phyloP scores from a whole-genome alignment of 2,329 filamentous ascomycete genomes.

The Epichloe brachyelytri region DNA sequence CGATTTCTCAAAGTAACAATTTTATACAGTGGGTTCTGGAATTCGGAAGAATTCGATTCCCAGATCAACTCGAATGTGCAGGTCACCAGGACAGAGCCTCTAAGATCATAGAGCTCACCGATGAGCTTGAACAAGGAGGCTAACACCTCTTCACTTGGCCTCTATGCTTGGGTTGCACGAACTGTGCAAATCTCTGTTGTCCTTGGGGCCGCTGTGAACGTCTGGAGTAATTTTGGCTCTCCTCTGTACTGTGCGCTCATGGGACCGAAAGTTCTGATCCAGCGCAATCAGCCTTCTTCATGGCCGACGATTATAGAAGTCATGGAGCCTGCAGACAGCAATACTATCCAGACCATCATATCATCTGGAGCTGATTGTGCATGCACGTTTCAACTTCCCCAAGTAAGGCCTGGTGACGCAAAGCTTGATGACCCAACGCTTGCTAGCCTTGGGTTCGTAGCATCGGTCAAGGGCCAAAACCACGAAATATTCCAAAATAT shows the following conservation, averaged over 20 bases:
- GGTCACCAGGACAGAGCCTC: constrained; percentile 9
- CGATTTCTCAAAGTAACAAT: constrained; percentile 12
- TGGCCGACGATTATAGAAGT: background rate
- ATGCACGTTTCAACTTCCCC: constrained; percentile 7
- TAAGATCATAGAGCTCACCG: constrained; percentile 17
- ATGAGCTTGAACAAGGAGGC: constrained; percentile 14
- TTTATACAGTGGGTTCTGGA: constrained; percentile 26
- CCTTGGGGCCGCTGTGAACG: constrained; percentile 10
- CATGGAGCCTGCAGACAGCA: background rate
- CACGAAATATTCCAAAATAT: background rate
- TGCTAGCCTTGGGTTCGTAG: constrained; percentile 3
- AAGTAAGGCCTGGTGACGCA: background rate
- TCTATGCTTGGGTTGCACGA: constrained; percentile 19
- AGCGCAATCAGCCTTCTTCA: constrained; percentile 7
- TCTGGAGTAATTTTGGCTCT: constrained; percentile 14
- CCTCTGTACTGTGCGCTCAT: constrained; percentile 23
- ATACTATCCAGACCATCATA: background rate
- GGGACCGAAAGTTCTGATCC: constrained; percentile 15
- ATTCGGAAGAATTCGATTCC: constrained; percentile 18
- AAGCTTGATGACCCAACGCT: background rate
- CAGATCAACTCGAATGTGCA: constrained; percentile 8
- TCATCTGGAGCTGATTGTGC: background rate
- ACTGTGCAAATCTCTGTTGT: constrained; percentile 16
- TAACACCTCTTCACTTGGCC: constrained; percentile 22
- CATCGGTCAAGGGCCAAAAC: background rate